phyloP scores from a whole-genome alignment of 352 stramenopile species.

The Globisporangium perplexum region DNA sequence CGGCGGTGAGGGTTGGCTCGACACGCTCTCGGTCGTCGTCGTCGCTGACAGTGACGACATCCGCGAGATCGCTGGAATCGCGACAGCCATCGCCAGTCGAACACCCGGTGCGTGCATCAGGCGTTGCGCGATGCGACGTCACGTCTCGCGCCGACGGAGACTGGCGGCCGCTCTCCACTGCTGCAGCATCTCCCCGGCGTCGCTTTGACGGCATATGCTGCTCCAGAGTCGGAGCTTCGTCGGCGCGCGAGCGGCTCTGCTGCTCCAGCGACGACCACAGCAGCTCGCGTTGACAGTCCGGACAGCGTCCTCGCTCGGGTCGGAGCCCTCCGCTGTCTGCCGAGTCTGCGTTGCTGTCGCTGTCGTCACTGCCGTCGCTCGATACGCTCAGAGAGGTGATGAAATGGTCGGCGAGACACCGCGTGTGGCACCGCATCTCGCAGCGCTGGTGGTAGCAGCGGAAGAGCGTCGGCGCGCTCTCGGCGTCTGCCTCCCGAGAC shows the following conservation, averaged over 20 bases:
- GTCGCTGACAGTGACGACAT: too few species aligned
- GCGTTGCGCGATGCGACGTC: too few species aligned
- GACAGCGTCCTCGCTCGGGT: constrained; percentile 31
- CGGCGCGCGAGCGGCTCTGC: not conserved
- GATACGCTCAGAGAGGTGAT: constrained; percentile 15
- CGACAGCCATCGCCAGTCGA: too few species aligned
- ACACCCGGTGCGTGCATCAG: too few species aligned
- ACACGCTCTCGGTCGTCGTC: not conserved
- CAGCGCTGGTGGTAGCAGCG: constrained; percentile 42
- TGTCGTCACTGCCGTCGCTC: too few species aligned
- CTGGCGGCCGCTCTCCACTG: not conserved
- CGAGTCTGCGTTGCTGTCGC: not conserved
- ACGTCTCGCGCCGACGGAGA: too few species aligned
- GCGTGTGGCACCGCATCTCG: constrained; percentile 31
- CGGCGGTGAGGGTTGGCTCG: not conserved
- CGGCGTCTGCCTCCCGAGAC: too few species aligned
- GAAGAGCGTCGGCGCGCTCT: constrained; percentile 11
- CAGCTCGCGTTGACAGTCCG: constrained; percentile 33
- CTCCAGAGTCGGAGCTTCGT: too few species aligned
- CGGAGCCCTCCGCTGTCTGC: constrained; percentile 1
- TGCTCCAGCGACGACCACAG: constrained; percentile 35
- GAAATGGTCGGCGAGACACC: constrained; percentile 57
- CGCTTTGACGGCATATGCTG: not conserved
- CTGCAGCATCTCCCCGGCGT: constrained; percentile 3
- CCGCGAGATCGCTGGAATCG: not conserved